phyloP scores from a whole-genome alignment of 352 stramenopile species.

The Phytopythium vexans region DNA sequence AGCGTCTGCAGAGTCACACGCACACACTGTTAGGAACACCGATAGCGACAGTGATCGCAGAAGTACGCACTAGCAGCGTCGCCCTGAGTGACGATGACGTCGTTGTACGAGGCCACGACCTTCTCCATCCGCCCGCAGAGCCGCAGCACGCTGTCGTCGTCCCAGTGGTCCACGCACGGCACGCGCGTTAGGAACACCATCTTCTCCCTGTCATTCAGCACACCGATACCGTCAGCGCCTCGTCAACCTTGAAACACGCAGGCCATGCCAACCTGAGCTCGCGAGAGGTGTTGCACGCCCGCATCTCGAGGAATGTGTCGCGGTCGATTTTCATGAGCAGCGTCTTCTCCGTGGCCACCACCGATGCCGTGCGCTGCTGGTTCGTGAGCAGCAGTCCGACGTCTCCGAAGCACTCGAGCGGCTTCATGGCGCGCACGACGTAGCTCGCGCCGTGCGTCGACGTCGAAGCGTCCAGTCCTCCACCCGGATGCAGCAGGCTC shows the following conservation, averaged over 20 bases:
- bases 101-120: slow-evolving; percentile 59
- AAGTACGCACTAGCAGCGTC: slow-evolving; percentile 43
- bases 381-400: slow-evolving; percentile 55
- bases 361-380: slow-evolving; percentile 57
- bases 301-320: slow-evolving; percentile 55
- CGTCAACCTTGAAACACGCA: not conserved
- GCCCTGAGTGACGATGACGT: slow-evolving; percentile 51
- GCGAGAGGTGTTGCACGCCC: slow-evolving; percentile 46
- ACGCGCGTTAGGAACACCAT: slow-evolving; percentile 49
- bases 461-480: slow-evolving; percentile 28
- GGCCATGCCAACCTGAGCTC: slow-evolving; percentile 37
- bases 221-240: not conserved
- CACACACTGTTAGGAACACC: not conserved
- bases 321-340: slow-evolving; percentile 74
- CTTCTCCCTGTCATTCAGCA: slow-evolving; percentile 41
- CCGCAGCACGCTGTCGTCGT: slow-evolving; percentile 51
- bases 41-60: not conserved
- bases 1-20: slow-evolving; percentile 23
- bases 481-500: slow-evolving; percentile 58
- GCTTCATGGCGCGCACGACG: slow-evolving; percentile 58
- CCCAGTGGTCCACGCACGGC: slow-evolving; percentile 54
- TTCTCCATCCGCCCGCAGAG: slow-evolving; percentile 64
- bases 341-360: slow-evolving; percentile 62
- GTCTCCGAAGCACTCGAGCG: slow-evolving; percentile 70
- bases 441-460: slow-evolving; percentile 40